A percentile compares a stretch with the other conserved stretches of the same genome.
phyloP scores from a whole-genome alignment of 1,284 basidiomycete species.

The Xerocomus amazonicus region DNA sequence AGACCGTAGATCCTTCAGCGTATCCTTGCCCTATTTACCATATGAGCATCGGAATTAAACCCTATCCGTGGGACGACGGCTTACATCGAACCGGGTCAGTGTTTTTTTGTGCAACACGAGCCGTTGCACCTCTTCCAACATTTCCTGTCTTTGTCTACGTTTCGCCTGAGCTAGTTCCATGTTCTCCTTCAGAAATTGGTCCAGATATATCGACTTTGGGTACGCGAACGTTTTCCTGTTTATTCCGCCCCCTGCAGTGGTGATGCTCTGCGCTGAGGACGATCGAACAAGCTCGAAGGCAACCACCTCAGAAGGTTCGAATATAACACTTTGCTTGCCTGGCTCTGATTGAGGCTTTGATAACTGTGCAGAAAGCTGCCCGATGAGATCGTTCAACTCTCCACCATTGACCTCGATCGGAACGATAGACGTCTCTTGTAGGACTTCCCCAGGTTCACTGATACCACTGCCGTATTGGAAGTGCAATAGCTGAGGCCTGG shows the following conservation, averaged over 20 bases:
- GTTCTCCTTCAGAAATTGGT: constrained; percentile 64
- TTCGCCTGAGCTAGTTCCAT: constrained; percentile 48
- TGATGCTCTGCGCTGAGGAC: constrained; percentile 2
- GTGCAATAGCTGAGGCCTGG: constrained; percentile 37
- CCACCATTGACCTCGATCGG: constrained; percentile 39
- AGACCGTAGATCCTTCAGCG: constrained; percentile 54
- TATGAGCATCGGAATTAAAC: constrained; percentile 1
- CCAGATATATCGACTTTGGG: constrained; percentile 63
- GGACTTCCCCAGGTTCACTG: constrained; percentile 29
- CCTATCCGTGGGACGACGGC: constrained; percentile 16
- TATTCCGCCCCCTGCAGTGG: constrained; percentile 21
- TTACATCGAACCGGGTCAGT: constrained; percentile 54
- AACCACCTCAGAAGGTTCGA: constrained; percentile 57
- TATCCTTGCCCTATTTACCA: constrained; percentile 51
- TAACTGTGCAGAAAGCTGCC: constrained; percentile 51
- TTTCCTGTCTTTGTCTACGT: constrained; percentile 41
- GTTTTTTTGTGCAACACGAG: constrained; percentile 44
- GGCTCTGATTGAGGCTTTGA: constrained; percentile 26
- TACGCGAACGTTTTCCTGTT: constrained; percentile 52
- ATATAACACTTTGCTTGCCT: constrained; percentile 51
- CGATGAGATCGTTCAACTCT: constrained; percentile 53
- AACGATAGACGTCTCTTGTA: constrained; percentile 39
- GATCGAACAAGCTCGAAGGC: constrained; percentile 50
- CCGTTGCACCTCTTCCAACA: constrained; percentile 45
- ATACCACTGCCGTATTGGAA: constrained; percentile 40